Conservation (phyloP, 352 stramenopile genomes). For the Phytophthora europaea region DNA sequence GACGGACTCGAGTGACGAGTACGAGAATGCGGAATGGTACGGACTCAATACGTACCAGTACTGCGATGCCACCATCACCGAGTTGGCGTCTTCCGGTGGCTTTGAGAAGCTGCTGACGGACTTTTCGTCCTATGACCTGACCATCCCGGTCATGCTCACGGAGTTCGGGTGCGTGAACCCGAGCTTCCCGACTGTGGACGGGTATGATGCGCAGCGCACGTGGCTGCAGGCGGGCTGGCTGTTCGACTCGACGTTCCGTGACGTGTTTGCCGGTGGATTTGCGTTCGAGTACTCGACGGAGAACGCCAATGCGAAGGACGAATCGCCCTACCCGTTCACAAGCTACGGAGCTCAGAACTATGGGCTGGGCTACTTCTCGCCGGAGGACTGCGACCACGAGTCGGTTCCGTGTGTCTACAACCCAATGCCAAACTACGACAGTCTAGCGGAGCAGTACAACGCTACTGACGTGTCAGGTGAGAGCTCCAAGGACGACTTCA, state of each 20-base stretch:
- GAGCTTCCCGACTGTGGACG: slow-evolving; percentile 73
- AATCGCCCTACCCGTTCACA: slow-evolving; percentile 80
- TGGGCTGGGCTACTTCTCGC: slow-evolving; percentile 82
- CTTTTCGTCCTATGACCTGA: slow-evolving; percentile 71
- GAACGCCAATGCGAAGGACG: slow-evolving; percentile 64
- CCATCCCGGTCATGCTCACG: slow-evolving; percentile 83
- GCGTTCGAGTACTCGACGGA: slow-evolving; percentile 90
- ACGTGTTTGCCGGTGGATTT: slow-evolving; percentile 77
- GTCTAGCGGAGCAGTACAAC: slow-evolving; percentile 58
- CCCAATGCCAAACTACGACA: slow-evolving; percentile 77
- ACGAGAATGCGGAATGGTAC: slow-evolving; percentile 89
- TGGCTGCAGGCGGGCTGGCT: slow-evolving; percentile 74
- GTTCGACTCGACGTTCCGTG: slow-evolving; percentile 52
- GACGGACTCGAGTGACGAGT: slow-evolving; percentile 68
- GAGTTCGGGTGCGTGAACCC: slow-evolving; percentile 87
- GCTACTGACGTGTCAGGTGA: slow-evolving; percentile 52
- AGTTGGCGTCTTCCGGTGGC: slow-evolving; percentile 56
- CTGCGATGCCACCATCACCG: slow-evolving; percentile 62
- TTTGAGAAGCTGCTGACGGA: slow-evolving; percentile 70
- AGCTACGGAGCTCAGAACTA: slow-evolving; percentile 77
- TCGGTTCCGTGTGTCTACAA: slow-evolving; percentile 71
- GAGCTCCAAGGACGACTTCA: slow-evolving; percentile 47
- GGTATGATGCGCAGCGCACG: slow-evolving; percentile 75
- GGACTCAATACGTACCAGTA: slow-evolving; percentile 90
- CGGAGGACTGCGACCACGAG: slow-evolving; percentile 71